Evolutionary conservation across 2,329 filamentous ascomycete species (phyloP).

Genomic region (Talaromyces sp.): DNA sequence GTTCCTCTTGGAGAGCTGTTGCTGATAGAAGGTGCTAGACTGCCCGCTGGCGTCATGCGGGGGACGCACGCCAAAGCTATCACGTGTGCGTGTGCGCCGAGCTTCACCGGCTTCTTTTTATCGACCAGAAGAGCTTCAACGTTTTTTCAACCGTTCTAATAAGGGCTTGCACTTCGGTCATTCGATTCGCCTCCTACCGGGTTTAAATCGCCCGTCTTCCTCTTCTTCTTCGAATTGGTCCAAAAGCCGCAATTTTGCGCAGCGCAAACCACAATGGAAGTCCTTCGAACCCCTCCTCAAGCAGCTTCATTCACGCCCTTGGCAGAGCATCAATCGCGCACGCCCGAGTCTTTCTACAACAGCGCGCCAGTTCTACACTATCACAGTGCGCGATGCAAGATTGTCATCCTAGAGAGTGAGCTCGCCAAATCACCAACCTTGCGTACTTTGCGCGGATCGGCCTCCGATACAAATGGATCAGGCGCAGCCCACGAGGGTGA

Average conservation of each 20-base stretch:
- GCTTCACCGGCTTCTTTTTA: too few relatives aligned
- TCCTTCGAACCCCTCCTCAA: conserved; percentile 32
- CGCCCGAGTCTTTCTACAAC: conserved; percentile 43
- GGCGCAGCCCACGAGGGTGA: conserved; percentile 11
- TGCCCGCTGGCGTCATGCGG: conserved; percentile 9
- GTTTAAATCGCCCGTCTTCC: background rate
- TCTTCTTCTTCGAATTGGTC: background rate
- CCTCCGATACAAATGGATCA: conserved; percentile 13
- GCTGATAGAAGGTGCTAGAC: background rate
- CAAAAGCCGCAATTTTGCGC: background rate
- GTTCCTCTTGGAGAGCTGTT: background rate
- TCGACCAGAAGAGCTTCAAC: background rate
- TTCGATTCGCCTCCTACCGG: background rate
- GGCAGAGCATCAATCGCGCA: conserved; percentile 42
- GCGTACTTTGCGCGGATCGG: conserved; percentile 21
- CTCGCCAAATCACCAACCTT: conserved; percentile 30
- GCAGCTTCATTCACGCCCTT: conserved; percentile 38
- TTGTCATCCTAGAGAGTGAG: conserved; percentile 38
- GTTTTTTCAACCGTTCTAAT: background rate
- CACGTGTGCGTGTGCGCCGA: conserved; percentile 3
- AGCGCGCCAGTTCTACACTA: conserved; percentile 44
- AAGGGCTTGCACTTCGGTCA: background rate
- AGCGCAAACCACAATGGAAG: conserved; percentile 31
- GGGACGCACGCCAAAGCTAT: conserved; percentile 1
- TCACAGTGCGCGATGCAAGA: conserved; percentile 39